Conservation (phyloP, 129 eudicot genomes). For the Pseudognaphalium luteoalbum region DNA sequence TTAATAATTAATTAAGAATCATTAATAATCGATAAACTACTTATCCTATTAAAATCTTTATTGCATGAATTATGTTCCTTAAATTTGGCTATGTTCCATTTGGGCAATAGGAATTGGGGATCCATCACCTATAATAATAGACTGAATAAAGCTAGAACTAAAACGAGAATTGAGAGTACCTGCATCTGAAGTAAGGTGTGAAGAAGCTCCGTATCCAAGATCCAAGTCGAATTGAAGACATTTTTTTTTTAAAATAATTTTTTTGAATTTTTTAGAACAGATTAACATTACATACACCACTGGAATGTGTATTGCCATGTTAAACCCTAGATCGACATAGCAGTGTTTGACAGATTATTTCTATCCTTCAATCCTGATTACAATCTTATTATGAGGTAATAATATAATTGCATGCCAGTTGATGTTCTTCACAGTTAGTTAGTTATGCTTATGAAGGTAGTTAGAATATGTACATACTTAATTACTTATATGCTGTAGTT, state of each 20-base stretch:
- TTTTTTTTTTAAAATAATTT: too few relatives aligned
- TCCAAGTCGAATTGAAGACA: too few relatives aligned
- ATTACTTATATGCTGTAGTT: background rate
- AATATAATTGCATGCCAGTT: background rate
- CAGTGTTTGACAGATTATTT: too few relatives aligned
- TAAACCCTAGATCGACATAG: background rate
- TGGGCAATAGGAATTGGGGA: too few relatives aligned
- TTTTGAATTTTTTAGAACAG: too few relatives aligned
- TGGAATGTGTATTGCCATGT: background rate
- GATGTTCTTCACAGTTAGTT: background rate
- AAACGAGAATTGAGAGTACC: too few relatives aligned
- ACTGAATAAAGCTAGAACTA: too few relatives aligned
- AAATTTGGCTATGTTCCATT: background rate
- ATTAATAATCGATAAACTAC: conserved; percentile 25
- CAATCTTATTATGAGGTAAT: background rate
- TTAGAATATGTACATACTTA: background rate
- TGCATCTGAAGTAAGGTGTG: too few relatives aligned
- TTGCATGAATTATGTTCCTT: conserved; percentile 32
- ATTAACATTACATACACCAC: too few relatives aligned
- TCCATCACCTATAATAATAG: too few relatives aligned
- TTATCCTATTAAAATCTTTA: conserved; percentile 6
- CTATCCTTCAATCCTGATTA: background rate
- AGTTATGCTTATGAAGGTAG: background rate
- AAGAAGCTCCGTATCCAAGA: too few relatives aligned
- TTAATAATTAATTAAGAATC: background rate